Base-by-base conservation (phyloP, 2,329 filamentous ascomycete genomes). In the Trichophyton rubrum region DNA sequence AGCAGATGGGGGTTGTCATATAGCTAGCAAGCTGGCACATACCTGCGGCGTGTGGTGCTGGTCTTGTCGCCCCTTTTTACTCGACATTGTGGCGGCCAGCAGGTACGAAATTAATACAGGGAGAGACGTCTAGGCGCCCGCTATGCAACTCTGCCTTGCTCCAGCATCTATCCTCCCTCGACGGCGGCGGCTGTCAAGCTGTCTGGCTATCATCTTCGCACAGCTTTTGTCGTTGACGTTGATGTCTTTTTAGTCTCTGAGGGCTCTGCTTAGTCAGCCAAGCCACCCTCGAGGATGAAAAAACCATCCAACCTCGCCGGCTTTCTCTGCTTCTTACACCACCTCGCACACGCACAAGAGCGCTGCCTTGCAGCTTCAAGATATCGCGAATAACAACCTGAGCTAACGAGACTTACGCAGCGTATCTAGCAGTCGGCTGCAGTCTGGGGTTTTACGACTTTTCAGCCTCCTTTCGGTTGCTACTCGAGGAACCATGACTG, bases 401-500 rank as follows among this genome's bases (percentile, higher is more conserved):
- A 30, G 11, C 5, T 49, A 22, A 22, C 20, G 45, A 49, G 20
- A 49, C 45, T 49, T 1, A 49, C 45, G 7, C 13, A 9, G 22
- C 30, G 24, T 22, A 49, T 30, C 9, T 49, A 49, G 45, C 45
- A 15, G 20, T 49, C 11, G 20, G 13, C 45, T 15, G n/a, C 15
- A 55, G 27, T n/a, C 27, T n/a, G 49, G n/a, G 1, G 3, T 35
- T 35, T 35, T 35, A 6, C 13, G 33, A 13, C 33, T 0, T 38
- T 17, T n/a, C 11, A 27, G 20, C 20, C 5, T 41, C 22, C 1
- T 35, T 24, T 27, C 4, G 22, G 33, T 11, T 38, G 33, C 11
- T 13, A 27, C 22, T 41, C 11, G 20, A 49, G 7, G 22, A 73
- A 80, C 57, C 68, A 93, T 92, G 89, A 84, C 88, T 56, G 89